Evolutionary conservation across 331 rosid genomes (phyloP).

Genomic region (Dryas integrifolia): DNA sequence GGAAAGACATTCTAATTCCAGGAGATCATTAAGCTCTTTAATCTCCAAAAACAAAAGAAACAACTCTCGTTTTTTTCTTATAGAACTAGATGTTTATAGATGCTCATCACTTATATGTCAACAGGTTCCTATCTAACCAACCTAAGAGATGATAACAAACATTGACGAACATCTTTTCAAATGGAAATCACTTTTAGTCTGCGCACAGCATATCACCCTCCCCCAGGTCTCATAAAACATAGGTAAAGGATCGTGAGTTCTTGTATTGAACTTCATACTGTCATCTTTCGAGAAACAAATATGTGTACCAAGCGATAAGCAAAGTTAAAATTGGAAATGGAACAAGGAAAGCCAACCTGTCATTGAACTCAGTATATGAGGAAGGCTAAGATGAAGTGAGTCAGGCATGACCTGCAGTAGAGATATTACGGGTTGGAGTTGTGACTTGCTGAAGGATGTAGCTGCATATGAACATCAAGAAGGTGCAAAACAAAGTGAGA

Average conservation of each 20-base stretch:
- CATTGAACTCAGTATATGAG: constrained; percentile 48
- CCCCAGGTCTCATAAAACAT: too few relatives aligned
- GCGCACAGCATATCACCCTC: too few relatives aligned
- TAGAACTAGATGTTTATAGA: background rate
- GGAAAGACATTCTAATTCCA: background rate
- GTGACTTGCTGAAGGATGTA: constrained; percentile 71
- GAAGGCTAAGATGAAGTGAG: constrained; percentile 45
- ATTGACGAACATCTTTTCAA: too few relatives aligned
- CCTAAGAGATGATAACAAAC: background rate
- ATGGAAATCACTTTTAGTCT: too few relatives aligned
- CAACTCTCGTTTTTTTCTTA: background rate
- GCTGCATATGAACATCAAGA: constrained; percentile 45
- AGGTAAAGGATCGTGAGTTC: too few relatives aligned
- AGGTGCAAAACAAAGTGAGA: constrained; percentile 5
- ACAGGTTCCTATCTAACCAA: background rate
- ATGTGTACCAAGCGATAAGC: background rate
- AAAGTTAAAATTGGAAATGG: background rate
- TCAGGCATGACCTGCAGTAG: constrained; percentile 58
- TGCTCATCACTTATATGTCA: background rate
- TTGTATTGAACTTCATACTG: background rate
- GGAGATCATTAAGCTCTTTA: background rate
- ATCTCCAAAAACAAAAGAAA: background rate
- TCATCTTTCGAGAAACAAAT: background rate
- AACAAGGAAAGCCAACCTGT: constrained; percentile 55
- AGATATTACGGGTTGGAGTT: constrained; percentile 46